Conservation (phyloP, 768 basidiomycete genomes). For the Lactifluus hygrophoroides region DNA sequence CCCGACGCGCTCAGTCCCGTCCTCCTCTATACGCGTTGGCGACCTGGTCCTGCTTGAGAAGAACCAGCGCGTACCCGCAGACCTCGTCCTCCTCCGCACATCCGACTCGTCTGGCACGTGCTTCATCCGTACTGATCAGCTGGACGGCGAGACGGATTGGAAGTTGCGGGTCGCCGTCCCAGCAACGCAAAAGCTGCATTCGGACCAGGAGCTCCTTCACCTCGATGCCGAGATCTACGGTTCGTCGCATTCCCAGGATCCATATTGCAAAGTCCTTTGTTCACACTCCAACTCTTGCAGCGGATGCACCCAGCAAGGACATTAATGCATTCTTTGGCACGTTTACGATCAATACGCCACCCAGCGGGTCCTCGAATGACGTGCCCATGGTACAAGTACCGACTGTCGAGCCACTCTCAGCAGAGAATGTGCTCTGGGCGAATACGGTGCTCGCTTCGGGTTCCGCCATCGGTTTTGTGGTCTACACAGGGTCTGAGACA, state of each 20-base stretch:
- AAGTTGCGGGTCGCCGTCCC: constrained; percentile 88
- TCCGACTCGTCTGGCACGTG: constrained; percentile 88
- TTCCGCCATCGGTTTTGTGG: constrained; percentile 82
- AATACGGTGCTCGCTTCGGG: constrained; percentile 97
- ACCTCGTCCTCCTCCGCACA: constrained; percentile 82
- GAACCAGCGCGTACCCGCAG: constrained; percentile 95
- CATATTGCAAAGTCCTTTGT: background rate
- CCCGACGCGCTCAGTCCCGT: constrained; percentile 65
- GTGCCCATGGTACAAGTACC: constrained; percentile 33
- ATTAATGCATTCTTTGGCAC: constrained; percentile 95
- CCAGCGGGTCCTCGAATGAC: constrained; percentile 27
- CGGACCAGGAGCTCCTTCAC: constrained; percentile 43
- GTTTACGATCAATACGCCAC: constrained; percentile 60
- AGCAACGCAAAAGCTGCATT: constrained; percentile 66
- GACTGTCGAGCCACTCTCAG: constrained; percentile 77
- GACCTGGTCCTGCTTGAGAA: constrained; percentile 90
- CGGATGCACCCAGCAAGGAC: constrained; percentile 93
- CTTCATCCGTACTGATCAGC: constrained; percentile 95
- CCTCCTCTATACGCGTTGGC: constrained; percentile 82
- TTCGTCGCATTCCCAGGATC: constrained; percentile 28
- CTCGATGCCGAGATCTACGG: constrained; percentile 89
- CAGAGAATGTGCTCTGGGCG: constrained; percentile 93
- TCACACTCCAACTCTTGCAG: constrained; percentile 32
- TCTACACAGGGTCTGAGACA: constrained; percentile 93
- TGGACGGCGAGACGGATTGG: constrained; percentile 99